A percentile compares a stretch with the other conserved stretches of the same genome.
Evolutionary conservation across 148 eudicot genomes (phyloP).

Genomic region (Rheum nobile): DNA sequence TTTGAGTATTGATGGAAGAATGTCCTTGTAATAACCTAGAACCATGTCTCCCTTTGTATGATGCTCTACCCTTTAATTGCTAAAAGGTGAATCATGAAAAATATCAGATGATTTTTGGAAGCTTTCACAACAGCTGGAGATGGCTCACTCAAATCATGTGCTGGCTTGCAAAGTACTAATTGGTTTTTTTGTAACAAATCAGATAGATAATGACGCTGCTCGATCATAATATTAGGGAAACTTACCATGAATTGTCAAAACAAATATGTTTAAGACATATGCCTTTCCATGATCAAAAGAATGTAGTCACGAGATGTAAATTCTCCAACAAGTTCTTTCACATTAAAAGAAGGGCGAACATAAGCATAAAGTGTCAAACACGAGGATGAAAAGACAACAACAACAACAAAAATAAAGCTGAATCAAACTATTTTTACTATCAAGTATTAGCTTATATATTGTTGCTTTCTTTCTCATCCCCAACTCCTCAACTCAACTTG

Average conservation of each 20-base stretch:
- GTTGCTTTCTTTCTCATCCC: background rate
- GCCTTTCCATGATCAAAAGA: background rate
- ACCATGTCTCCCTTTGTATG: no score
- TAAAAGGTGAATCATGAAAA: background rate
- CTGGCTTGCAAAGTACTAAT: background rate
- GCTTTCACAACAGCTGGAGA: background rate
- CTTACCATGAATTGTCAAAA: background rate
- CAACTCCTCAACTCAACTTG: background rate
- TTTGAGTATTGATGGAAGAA: constrained; percentile 79
- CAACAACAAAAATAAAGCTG: no score
- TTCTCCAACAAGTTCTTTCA: background rate
- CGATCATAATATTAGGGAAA: background rate
- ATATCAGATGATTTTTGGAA: background rate
- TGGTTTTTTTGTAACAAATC: background rate
- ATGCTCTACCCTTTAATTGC: no score
- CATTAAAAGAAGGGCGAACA: background rate
- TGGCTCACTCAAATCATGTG: background rate
- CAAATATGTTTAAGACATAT: background rate
- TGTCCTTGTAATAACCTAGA: constrained; percentile 98
- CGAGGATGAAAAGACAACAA: no score
- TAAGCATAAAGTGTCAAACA: background rate
- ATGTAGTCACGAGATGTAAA: background rate
- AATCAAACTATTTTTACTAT: background rate
- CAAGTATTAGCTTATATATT: background rate
- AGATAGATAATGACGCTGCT: background rate